Evolutionary conservation across 768 basidiomycete genomes (phyloP), one percentile per base, ranked within the genome.

Genomic region (Lentinula boryana): DNA sequence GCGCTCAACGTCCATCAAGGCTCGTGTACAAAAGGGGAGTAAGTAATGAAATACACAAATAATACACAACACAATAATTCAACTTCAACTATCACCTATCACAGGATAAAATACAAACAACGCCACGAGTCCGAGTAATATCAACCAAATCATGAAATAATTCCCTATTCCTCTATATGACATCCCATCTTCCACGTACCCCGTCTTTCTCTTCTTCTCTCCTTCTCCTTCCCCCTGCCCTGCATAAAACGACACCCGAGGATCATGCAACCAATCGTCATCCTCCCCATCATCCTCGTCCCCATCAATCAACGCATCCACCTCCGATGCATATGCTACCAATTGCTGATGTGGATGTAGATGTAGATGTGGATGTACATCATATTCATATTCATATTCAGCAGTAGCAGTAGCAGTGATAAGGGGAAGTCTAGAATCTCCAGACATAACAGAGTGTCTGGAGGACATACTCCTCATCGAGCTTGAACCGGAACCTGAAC

Each of bases 1-100:
- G 5, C 60, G 53, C 27, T 60, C 53, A 36, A 61, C 53, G 52
- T 62, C 61, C 61, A 62, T 56, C n/a, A 16, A 21, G 16, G 31
- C n/a, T n/a, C n/a, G n/a, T n/a, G n/a, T 33, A 9, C 32, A 12
- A 21, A 36, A 33, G 12, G 15, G 18, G 52, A 32, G 2, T 12
- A 0, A 32, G 52, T 51, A 2, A 0, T 4, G 27, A 27, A 27
- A 0, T 27, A 27, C 36, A 38, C 13, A 38, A 8, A 38, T 9
- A 9, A 38, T 38, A 13, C 8, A 38, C 7, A 38, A 9, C 36
- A 38, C 36, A 38, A 53, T 27, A 12, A 27, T 5, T 2, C 12
- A 21, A 3, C 27, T 3, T 27, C 27, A 27, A 27, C 23, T 23
- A 18, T 40, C 6, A n/a, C 36, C 5, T 23, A 21, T 13, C 55